These are phyloP conservation scores for Neofusicoccum kwambonambiense DNA, from an alignment of 2,329 filamentous ascomycete genomes.

Conservation along the genomic window DNA sequence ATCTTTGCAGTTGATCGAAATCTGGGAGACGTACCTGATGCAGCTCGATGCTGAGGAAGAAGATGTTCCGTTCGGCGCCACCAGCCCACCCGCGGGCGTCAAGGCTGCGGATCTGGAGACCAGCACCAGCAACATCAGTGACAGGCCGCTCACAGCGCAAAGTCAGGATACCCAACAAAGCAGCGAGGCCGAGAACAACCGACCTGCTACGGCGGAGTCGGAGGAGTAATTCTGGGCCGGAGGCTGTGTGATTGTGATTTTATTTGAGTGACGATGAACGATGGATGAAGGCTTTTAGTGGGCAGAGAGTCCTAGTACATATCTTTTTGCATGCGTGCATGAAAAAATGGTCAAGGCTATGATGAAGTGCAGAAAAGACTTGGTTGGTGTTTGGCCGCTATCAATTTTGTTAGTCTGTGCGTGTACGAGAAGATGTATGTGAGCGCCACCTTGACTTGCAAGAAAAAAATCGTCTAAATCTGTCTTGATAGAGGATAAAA, in stretches of 20 bases:
- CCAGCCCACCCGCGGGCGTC: slow-evolving; percentile 35
- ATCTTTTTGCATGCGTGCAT: background rate
- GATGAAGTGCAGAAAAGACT: background rate
- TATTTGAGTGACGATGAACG: background rate
- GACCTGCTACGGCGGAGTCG: slow-evolving; percentile 9
- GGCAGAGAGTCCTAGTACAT: background rate
- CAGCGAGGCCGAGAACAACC: slow-evolving; percentile 8
- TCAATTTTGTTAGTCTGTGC: background rate
- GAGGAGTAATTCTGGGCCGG: background rate
- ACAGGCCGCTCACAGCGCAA: slow-evolving; percentile 14
- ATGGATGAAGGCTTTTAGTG: background rate
- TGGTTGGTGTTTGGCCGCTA: background rate
- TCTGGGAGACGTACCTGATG: slow-evolving; percentile 98
- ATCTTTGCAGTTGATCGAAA: slow-evolving; percentile 64
- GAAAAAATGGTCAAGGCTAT: background rate
- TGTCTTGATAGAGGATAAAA: background rate
- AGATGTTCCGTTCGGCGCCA: slow-evolving; percentile 48
- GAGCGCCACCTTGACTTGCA: too few relatives aligned
- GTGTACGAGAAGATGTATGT: too few relatives aligned
- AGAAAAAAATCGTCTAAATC: too few relatives aligned
- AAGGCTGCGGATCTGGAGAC: slow-evolving; percentile 29
- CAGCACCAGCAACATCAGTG: slow-evolving; percentile 9
- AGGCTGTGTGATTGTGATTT: background rate
- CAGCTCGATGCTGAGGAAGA: slow-evolving; percentile 94
- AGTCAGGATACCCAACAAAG: slow-evolving; percentile 18